Conservation (phyloP, 768 basidiomycete genomes). For the Serendipita sp. region DNA sequence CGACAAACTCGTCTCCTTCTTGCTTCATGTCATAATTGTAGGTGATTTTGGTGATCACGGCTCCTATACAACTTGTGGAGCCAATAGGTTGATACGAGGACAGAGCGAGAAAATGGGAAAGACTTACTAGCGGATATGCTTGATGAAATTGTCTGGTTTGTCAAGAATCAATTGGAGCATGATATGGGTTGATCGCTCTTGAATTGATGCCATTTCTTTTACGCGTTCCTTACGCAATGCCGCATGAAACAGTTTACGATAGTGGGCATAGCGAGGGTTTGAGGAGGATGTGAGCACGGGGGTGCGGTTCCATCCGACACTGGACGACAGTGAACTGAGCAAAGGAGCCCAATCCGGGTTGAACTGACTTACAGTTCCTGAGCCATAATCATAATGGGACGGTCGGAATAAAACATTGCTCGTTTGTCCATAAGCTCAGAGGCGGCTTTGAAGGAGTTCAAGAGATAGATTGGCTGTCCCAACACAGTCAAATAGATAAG, state of each 20-base stretch:
- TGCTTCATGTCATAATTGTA: slow-evolving; percentile 7
- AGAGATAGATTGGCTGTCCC: slow-evolving; percentile 31
- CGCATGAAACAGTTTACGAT: not conserved
- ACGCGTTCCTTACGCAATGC: not conserved
- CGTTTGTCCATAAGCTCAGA: slow-evolving; percentile 54
- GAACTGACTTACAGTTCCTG: slow-evolving; percentile 5
- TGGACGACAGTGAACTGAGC: not conserved
- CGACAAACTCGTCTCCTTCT: slow-evolving; percentile 7
- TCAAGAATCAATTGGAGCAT: slow-evolving; percentile 1
- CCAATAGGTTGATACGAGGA: too few species aligned
- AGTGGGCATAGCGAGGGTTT: not conserved
- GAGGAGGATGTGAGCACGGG: slow-evolving; percentile 4
- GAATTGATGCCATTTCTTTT: not conserved
- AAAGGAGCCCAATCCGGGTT: not conserved
- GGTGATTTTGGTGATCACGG: slow-evolving; percentile 7
- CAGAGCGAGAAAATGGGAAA: too few species aligned
- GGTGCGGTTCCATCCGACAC: slow-evolving; percentile 1
- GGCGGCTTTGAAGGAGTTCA: slow-evolving; percentile 42
- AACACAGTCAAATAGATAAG: slow-evolving; percentile 33
- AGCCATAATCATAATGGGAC: slow-evolving; percentile 47
- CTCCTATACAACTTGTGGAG: not conserved
- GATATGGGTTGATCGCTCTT: not conserved
- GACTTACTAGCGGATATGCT: slow-evolving; percentile 3
- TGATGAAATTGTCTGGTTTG: not conserved
- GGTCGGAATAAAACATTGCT: slow-evolving; percentile 59